Evolutionary conservation across 192 early-diverging fungal genomes (phyloP), one percentile per base, ranked within the genome.

Genomic region (Chytriomyces hyalinus): DNA sequence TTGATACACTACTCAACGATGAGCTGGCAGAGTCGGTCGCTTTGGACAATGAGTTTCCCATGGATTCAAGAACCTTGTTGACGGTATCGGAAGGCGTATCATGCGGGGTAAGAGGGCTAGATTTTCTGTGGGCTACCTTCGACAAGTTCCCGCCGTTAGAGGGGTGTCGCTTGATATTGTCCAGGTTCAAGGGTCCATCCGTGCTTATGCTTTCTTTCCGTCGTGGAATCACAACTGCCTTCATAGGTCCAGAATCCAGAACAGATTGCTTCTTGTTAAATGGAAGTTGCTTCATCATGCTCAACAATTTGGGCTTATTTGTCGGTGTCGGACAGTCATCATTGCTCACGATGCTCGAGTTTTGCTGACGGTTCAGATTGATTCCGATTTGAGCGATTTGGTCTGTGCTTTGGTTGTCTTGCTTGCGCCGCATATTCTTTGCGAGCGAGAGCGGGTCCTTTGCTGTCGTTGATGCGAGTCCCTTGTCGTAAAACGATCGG

Each of bases 11-110:
- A 4, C 60, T 43, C 28, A 46, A 13, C 8, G 26, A 15, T 51
- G 51, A 59, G 48, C 59, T 43, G 5, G 45, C 60, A 15, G 71
- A 73, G 10, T 62, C 71, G 11, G 60, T 62, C 9, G 71, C 53
- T 13, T 20, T 73, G 17, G 24, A 15, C 44, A 8, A 22, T 9
- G 24, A 43, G 46, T 63, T 73, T 57, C 15, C 20, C 53, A 57
- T 45, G 60, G 11, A 44, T 28, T 45, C 24, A 22, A 28, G 20
- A 15, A 43, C 36, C 36, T 36, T 36, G 4, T 36, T 36, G 36
- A 36, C 36, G 36, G 36, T 36, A 36, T 36, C 36, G 4, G 36
- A 36, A 36, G 36, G 36, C 36, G 36, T 36, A 36, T 36, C 36
- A 36, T 36, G 1, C 13, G 53, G 53, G 5, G 53, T 20, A 13